These are phyloP conservation scores for Colletotrichum musae DNA, from an alignment of 2,329 filamentous ascomycete genomes.

Conservation along the genomic window DNA sequence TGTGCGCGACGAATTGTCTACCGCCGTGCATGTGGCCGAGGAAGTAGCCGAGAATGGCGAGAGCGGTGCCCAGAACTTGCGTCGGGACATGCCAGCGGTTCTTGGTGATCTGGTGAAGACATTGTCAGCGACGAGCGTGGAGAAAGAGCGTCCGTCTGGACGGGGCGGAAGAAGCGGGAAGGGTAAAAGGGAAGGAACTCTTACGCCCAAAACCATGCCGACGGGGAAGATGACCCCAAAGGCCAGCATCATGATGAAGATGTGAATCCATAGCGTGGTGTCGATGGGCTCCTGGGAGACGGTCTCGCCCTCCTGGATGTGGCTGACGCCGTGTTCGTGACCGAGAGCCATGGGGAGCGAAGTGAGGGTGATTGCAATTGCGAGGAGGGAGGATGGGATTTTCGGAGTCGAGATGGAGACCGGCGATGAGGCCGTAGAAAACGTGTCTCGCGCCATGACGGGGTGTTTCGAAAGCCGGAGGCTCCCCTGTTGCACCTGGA, in stretches of 20 bases:
- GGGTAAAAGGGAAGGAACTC: constrained; percentile 52
- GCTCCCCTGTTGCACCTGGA: constrained; percentile 25
- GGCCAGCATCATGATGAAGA: constrained; percentile 86
- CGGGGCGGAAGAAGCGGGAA: too few species aligned
- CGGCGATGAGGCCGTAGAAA: constrained; percentile 39
- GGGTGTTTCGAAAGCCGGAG: constrained; percentile 34
- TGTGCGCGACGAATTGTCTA: constrained; percentile 81
- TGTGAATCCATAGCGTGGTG: constrained; percentile 92
- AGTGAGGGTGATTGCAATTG: constrained; percentile 31
- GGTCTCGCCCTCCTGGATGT: constrained; percentile 78
- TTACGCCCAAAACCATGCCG: constrained; percentile 94
- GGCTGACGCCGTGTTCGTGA: constrained; percentile 65
- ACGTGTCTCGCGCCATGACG: constrained; percentile 35
- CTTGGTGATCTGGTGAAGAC: constrained; percentile 77
- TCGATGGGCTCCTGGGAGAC: constrained; percentile 85
- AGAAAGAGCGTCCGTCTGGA: too few species aligned
- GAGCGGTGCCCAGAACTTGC: constrained; percentile 80
- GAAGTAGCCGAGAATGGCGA: constrained; percentile 89
- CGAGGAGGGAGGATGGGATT: constrained; percentile 21
- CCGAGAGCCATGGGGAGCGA: constrained; percentile 44
- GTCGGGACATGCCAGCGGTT: constrained; percentile 95
- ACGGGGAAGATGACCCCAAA: constrained; percentile 95
- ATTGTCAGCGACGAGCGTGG: neutral
- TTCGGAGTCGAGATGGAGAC: neutral
- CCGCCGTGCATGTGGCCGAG: constrained; percentile 93